These are phyloP conservation scores for Aspergillus bridgeri DNA, from an alignment of 495 filamentous ascomycete species.

Conservation along the genomic window DNA sequence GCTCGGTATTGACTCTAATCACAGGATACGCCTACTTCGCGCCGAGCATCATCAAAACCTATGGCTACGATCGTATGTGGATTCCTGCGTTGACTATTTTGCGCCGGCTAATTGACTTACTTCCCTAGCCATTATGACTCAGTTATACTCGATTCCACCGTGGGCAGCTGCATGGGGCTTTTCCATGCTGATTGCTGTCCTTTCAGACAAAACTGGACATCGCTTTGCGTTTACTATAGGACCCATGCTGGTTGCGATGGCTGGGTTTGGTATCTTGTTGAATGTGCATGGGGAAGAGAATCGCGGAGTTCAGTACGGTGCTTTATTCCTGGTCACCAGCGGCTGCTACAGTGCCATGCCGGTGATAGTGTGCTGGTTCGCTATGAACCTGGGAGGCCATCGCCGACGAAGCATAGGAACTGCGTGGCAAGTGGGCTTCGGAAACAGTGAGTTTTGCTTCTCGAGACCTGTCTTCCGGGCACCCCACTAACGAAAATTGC, in stretches of 20 bases:
- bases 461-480: not conserved
- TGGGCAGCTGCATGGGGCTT: conserved; percentile 78
- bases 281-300: conserved; percentile 57
- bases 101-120: conserved; percentile 20
- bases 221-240: conserved; percentile 72
- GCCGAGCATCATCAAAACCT: conserved; percentile 69
- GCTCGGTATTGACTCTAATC: conserved; percentile 13
- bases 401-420: conserved; percentile 77
- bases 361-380: conserved; percentile 87
- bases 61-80: conserved; percentile 51
- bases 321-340: conserved; percentile 66
- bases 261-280: conserved; percentile 71
- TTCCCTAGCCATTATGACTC: conserved; percentile 60
- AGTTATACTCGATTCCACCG: conserved; percentile 79
- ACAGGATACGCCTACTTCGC: conserved; percentile 69
- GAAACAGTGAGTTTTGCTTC: conserved; percentile 58
- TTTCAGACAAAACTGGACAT: conserved; percentile 66
- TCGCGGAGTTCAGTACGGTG: conserved; percentile 61
- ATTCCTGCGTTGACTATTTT: not conserved
- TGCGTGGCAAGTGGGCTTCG: conserved; percentile 88
- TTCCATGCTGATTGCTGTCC: conserved; percentile 66
- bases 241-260: conserved; percentile 60
- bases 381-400: conserved; percentile 88
- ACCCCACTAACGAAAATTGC: conserved; percentile 9
- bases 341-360: conserved; percentile 72